Conservation (phyloP, 192 early-diverging fungal species). For the Coemansia sp. region DNA sequence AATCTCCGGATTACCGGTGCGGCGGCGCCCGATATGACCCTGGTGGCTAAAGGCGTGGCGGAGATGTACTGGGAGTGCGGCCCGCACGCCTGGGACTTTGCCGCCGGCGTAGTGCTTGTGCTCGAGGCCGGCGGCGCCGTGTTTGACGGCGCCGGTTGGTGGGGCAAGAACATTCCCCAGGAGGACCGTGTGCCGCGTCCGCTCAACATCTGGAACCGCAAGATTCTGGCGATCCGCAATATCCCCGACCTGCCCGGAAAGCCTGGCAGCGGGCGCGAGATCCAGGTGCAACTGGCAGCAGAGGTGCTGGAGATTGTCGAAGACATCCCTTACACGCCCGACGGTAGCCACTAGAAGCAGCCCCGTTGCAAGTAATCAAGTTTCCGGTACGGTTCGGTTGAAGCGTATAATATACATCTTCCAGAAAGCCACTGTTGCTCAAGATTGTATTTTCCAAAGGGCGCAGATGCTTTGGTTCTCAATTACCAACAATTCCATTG, state of each 20-base stretch:
- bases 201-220: constrained; percentile 42
- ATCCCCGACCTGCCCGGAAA: constrained; percentile 33
- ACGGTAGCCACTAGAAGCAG: constrained; percentile 31
- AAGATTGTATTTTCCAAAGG: too few relatives aligned
- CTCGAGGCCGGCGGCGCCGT: constrained; percentile 80
- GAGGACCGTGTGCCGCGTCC: constrained; percentile 15
- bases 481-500: too few relatives aligned
- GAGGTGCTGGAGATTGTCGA: constrained; percentile 61
- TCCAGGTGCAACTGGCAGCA: constrained; percentile 54
- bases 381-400: too few relatives aligned
- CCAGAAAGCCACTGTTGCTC: too few relatives aligned
- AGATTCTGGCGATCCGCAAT: constrained; percentile 23
- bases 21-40: constrained; percentile 73
- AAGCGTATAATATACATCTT: too few relatives aligned
- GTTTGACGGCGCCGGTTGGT: constrained; percentile 56
- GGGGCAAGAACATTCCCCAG: constrained; percentile 15
- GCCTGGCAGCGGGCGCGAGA: constrained; percentile 28
- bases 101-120: constrained; percentile 80
- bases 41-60: constrained; percentile 73
- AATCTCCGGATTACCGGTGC: constrained; percentile 75
- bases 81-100: constrained; percentile 75
- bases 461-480: too few relatives aligned
- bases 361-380: too few relatives aligned
- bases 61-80: constrained; percentile 95
- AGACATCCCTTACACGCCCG: constrained; percentile 51